Evolutionary conservation across 1,139 yeast genomes (phyloP).

Genomic region (Nakaseomyces kungkrabaensis): DNA sequence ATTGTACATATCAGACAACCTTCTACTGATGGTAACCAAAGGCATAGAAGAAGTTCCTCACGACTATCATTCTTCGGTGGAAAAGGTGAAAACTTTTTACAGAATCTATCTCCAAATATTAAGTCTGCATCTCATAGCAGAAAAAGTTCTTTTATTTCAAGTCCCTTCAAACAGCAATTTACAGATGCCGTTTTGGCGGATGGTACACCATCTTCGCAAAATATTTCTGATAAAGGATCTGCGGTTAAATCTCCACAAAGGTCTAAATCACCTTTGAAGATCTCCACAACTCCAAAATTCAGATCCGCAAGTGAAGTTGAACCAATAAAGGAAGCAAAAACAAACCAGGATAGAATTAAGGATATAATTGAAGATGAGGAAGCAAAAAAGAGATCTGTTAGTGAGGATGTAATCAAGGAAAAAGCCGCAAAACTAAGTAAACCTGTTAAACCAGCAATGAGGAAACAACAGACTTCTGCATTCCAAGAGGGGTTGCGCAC

Average conservation of each 20-base stretch:
- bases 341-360: background rate
- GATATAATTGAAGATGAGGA: constrained; percentile 1
- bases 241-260: background rate
- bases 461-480: constrained; percentile 69
- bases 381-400: constrained; percentile 1
- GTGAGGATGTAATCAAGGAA: background rate
- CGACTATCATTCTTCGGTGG: constrained; percentile 14
- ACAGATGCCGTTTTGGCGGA: constrained; percentile 2
- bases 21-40: constrained; percentile 8
- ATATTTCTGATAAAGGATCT: background rate
- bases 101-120: constrained; percentile 6
- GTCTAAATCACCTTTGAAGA: background rate
- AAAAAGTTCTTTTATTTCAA: constrained; percentile 8
- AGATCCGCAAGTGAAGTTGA: constrained; percentile 1
- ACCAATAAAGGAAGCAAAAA: background rate
- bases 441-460: constrained; percentile 19
- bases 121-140: constrained; percentile 11
- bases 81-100: constrained; percentile 5
- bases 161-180: constrained; percentile 8
- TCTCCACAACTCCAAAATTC: background rate
- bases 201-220: background rate
- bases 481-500: constrained; percentile 84
- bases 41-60: constrained; percentile 25
- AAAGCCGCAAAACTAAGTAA: constrained; percentile 1
- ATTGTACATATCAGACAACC: constrained; percentile 3